phyloP scores from a whole-genome alignment of 129 eudicot genomes.

The Rutidosis leptorrhynchoides region DNA sequence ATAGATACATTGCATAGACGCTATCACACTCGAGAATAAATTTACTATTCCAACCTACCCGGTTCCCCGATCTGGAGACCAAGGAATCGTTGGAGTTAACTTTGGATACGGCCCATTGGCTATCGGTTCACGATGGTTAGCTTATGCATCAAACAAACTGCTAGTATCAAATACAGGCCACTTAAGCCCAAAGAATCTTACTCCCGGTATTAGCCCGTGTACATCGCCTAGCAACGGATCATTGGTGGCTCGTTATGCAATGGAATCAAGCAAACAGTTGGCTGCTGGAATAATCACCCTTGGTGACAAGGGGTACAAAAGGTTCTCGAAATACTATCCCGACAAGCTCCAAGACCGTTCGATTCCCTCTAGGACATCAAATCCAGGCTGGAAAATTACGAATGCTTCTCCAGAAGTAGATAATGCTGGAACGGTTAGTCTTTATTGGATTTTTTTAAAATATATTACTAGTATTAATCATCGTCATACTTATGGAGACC shows the following conservation, averaged over 20 bases:
- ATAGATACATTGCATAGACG: conserved; percentile 53
- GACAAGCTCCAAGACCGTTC: conserved; percentile 41
- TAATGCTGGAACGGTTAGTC: conserved; percentile 58
- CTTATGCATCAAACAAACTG: conserved; percentile 49
- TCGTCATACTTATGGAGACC: conserved; percentile 3
- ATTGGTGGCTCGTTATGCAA: conserved; percentile 54
- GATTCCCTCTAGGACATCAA: conserved; percentile 27
- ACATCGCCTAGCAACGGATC: conserved; percentile 47
- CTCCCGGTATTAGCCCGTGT: conserved; percentile 49
- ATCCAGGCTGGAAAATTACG: conserved; percentile 44
- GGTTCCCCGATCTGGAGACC: conserved; percentile 46
- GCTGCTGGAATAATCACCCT: conserved; percentile 50
- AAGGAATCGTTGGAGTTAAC: conserved; percentile 42
- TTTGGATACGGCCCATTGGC: conserved; percentile 57
- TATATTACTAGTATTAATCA: conserved; percentile 3
- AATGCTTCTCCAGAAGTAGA: conserved; percentile 39
- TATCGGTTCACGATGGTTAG: conserved; percentile 53
- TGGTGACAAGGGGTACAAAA: conserved; percentile 51
- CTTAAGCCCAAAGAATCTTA: conserved; percentile 47
- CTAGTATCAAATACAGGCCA: conserved; percentile 45
- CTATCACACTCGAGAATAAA: conserved; percentile 47
- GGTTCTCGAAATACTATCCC: conserved; percentile 40
- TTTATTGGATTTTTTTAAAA: conserved; percentile 10
- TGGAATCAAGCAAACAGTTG: conserved; percentile 60
- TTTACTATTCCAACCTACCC: conserved; percentile 48